Base-by-base conservation (phyloP, 257 asterid species). In the Verbascum thapsus region DNA sequence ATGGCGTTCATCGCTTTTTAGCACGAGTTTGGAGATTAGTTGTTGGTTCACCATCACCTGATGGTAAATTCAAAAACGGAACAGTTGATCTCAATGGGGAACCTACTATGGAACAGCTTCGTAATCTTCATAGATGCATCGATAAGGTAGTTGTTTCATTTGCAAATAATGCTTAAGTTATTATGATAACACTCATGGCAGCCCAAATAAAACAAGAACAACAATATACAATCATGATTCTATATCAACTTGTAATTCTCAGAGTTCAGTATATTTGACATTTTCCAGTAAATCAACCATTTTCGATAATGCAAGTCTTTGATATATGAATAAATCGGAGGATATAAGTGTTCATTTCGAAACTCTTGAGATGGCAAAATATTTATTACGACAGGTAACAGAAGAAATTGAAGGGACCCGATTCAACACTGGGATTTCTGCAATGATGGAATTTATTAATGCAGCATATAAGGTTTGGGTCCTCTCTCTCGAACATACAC, bases 391-490 rank as follows among this genome's bases (percentile, higher is more conserved):
- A 58, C 61, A 92, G 99, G 94, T 92, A 19, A 83, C 94, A 0
- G 94, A 82, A 78, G 99, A 92, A 86, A 77, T 83, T 66, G 99
- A 92, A 87, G 96, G 83, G 70, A 92, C 96, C 4, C 72, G 99
- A 54, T 92, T 89, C 82, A 92, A 92, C 73, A 92, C 99, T 39
- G 99, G 97, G 71, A 92, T 92, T 76, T 92, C 99, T 74, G 95
- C 97, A 42, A 87, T 94, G 99, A 94, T 94, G 99, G 99, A 90
- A 87, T 94, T 94, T 74, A 81, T 73, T 42, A 94, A 94, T 70
- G 94, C 92, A 38, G 97, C 97, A 44, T 79, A 94, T 82, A 94
- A 94, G 99, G 99, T 86, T 9, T 43, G 19, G 22, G 1, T 56
- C 37, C 44, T 19, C 38, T 8, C 10, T 3, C 18, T 11, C 16